Base-by-base conservation (phyloP, 2,329 filamentous ascomycete species). In the Dactylella cylindrospora region DNA sequence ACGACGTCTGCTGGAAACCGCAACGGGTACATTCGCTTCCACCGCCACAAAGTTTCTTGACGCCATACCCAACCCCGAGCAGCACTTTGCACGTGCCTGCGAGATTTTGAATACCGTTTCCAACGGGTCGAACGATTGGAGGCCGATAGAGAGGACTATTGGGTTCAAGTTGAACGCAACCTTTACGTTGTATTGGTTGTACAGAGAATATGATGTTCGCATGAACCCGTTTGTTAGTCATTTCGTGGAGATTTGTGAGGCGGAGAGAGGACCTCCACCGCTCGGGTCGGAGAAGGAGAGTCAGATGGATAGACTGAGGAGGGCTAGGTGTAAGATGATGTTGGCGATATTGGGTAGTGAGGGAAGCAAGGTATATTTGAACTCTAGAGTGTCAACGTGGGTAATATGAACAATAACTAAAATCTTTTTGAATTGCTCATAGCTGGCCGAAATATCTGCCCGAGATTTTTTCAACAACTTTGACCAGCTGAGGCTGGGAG, bases 161-260 rank as follows among this genome's bases (percentile, higher is more conserved):
- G 64, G 57, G 5, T 67, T 69, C 50, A 57, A 67, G 57, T 54
- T 69, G 44, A 69, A 69, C 33, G 61, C 68, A 13, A 68, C 68
- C 13, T 69, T 68, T 28, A 55, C 67, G 38, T 41, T 69, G 13
- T 68, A 66, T 19, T 65, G 66, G 60, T 47, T 68, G 38, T 69
- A 69, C 47, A 38, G 62, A 13, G 67, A 67, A 20, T 67, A 66
- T 41, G 62, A 59, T n/a, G 47, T 69, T 19, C 55, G 46, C 10
- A 49, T 66, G 49, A 69, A 69, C 31, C 68, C 68, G 22, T 66
- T 62, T 23, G 35, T 68, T 31, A 60, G 59, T 44, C 64, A 68
- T 45, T 69, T 68, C 54, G 64, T 69, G 7, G 52, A 65, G 26
- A 54, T 64, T 5, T 67, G 66, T 20, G 57, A 65, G 41, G 65